Evolutionary conservation across 2,329 filamentous ascomycete species (phyloP), one percentile per base, ranked within the genome.

Genomic region (Penicillium sp.): DNA sequence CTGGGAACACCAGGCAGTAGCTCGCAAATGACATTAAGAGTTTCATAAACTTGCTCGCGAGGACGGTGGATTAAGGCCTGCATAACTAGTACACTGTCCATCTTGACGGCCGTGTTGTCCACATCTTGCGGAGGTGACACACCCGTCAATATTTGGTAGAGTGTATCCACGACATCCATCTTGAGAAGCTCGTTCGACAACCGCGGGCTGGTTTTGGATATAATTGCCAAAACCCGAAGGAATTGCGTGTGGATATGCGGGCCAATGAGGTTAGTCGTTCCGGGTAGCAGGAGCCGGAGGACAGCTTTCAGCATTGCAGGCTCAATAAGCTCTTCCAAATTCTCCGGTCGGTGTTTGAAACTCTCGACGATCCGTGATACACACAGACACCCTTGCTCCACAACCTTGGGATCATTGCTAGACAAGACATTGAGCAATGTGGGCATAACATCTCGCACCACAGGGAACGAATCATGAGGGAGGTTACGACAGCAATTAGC

Each of bases 401-500:
- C 92, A 14, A 99, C 95, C 61, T 93, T 90, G 68, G 97, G 94
- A 68, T 99, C 94, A 73, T 84, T 97, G 77, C 93, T 97, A 52
- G 84, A 85, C 36, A 99, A 80, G 13, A 97, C 94, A 67, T 91
- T 91, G 55, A 96, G 84, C 30, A 99, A 81, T 26, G 91, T 97
- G 7, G 92, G 92, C 94, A 99, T 99, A 39, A 97, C 94, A 73
- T 97, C 92, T 67, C 87, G 85, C 45, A 99, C 89, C 9, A 95
- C 92, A 1, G 86, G 80, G 68, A 99, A 99, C 0, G 91, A 95
- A 67, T 97, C 94, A 64, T 93, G 88, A 1, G 92, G 90, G 16
- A 99, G 94, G 69, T 97, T 97, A 59, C 94, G 89, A 72, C 95
- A 99, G 77, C 94, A 99, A 69, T 99, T 99, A 52, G 94, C 95